Conservation (phyloP, 2,329 filamentous ascomycete genomes). For the Tolypocladium sp. region DNA sequence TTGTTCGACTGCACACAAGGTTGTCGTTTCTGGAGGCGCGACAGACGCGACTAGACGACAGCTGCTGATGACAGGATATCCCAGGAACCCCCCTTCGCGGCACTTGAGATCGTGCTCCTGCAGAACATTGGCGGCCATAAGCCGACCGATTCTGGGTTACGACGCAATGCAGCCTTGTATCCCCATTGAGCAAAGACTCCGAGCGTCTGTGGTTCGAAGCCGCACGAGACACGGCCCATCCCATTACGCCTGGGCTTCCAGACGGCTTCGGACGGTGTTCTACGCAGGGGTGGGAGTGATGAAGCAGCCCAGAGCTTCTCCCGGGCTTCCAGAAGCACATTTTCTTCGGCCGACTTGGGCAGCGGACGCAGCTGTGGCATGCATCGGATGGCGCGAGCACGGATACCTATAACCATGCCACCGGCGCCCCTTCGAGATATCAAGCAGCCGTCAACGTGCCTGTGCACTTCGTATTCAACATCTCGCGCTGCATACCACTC, state of each 20-base stretch:
- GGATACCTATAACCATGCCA: not conserved
- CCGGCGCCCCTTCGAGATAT: not conserved
- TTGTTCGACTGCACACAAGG: not conserved
- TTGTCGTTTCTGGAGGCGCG: not conserved
- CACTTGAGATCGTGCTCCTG: not conserved
- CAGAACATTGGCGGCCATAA: not conserved
- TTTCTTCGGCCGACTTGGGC: not conserved
- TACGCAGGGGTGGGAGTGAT: not conserved
- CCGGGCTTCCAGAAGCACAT: not conserved
- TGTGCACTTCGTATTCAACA: not conserved
- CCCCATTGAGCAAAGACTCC: not conserved
- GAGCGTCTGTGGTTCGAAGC: not conserved
- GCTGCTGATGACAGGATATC: not conserved
- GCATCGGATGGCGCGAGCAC: not conserved
- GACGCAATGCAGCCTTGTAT: not conserved
- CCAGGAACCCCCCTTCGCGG: not conserved
- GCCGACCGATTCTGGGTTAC: not conserved
- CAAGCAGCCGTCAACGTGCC: not conserved
- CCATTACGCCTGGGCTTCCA: not conserved
- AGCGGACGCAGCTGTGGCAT: not conserved
- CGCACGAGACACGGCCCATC: not conserved
- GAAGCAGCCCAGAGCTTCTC: not conserved
- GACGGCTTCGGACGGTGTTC: not conserved
- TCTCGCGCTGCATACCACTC: not conserved
- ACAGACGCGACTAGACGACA: not conserved